phyloP scores from a whole-genome alignment of 2,329 filamentous ascomycete genomes.

The Hypoxylon rubiginosum region DNA sequence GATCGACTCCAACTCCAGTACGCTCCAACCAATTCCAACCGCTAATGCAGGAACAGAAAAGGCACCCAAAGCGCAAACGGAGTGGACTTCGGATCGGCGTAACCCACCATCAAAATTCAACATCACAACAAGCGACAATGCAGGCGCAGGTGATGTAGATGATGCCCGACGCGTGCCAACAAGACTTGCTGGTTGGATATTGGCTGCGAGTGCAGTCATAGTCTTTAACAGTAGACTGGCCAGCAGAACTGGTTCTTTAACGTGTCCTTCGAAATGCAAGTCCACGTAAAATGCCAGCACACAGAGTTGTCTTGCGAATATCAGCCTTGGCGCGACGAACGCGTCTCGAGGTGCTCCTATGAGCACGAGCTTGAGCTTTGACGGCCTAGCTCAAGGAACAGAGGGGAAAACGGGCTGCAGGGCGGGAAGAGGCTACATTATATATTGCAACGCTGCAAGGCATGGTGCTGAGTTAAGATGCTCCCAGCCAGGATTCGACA shows the following conservation, averaged over 20 bases:
- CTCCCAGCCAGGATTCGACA: slow-evolving; percentile 14
- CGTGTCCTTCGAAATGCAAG: slow-evolving; percentile 27
- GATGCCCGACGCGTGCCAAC: neutral
- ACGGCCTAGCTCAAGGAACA: slow-evolving; percentile 13
- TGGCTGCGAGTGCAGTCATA: slow-evolving; percentile 3
- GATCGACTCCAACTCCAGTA: slow-evolving; percentile 2
- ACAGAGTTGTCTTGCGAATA: neutral
- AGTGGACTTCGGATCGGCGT: slow-evolving; percentile 20
- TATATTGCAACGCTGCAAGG: slow-evolving; percentile 34
- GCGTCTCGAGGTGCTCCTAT: slow-evolving; percentile 22
- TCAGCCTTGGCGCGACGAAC: slow-evolving; percentile 23
- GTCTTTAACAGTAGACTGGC: slow-evolving; percentile 1
- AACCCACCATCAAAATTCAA: slow-evolving; percentile 3
- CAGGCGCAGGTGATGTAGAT: slow-evolving; percentile 1
- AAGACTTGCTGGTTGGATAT: neutral
- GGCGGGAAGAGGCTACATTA: slow-evolving; percentile 7
- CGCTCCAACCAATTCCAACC: neutral
- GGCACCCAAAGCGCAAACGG: slow-evolving; percentile 8
- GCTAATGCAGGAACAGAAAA: slow-evolving; percentile 34
- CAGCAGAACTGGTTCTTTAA: slow-evolving; percentile 5
- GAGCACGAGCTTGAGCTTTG: slow-evolving; percentile 2
- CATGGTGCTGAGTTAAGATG: slow-evolving; percentile 10
- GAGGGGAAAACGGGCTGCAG: slow-evolving; percentile 7
- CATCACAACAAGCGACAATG: neutral
- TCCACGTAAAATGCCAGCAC: slow-evolving; percentile 9